Percentiles rank a stretch among this genome's conserved stretches.
Conservation (phyloP, 2,329 filamentous ascomycete species). For the Sclerotinia minor region DNA sequence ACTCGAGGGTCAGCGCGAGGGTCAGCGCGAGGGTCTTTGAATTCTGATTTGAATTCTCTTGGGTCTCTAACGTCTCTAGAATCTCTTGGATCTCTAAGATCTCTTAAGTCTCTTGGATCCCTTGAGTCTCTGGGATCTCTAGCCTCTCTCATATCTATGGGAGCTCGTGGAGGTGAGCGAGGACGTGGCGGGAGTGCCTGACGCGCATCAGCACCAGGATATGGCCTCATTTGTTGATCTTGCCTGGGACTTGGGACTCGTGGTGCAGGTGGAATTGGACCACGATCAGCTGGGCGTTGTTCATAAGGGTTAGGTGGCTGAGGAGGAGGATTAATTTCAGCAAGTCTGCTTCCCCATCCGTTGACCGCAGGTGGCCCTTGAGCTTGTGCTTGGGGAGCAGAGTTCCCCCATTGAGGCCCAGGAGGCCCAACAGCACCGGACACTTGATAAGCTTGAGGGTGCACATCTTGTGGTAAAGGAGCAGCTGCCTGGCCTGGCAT, state of each 20-base stretch:
- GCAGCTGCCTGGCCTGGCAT: slow-evolving; percentile 69
- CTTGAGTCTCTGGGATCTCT: slow-evolving; percentile 14
- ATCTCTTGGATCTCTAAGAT: slow-evolving; percentile 38
- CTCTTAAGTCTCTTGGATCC: slow-evolving; percentile 38
- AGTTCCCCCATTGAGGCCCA: slow-evolving; percentile 85
- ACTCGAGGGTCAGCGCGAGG: slow-evolving; percentile 25
- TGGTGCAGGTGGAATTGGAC: slow-evolving; percentile 67
- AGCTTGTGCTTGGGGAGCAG: slow-evolving; percentile 64
- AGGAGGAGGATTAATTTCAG: slow-evolving; percentile 74
- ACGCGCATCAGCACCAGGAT: slow-evolving; percentile 62
- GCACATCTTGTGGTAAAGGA: slow-evolving; percentile 92
- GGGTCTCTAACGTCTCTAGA: slow-evolving; percentile 10
- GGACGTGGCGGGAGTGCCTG: slow-evolving; percentile 55
- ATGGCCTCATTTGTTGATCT: slow-evolving; percentile 67
- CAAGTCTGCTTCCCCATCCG: slow-evolving; percentile 65
- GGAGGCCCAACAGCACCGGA: slow-evolving; percentile 80
- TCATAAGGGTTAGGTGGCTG: slow-evolving; percentile 83
- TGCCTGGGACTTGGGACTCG: slow-evolving; percentile 66
- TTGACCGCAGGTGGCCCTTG: slow-evolving; percentile 47
- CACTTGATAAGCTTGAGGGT: slow-evolving; percentile 89
- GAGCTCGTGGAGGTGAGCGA: slow-evolving; percentile 51
- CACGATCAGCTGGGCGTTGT: slow-evolving; percentile 70
- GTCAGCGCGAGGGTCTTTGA: slow-evolving; percentile 8
- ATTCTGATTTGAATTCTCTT: slow-evolving; percentile 12
- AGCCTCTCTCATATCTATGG: slow-evolving; percentile 3